These are phyloP conservation scores for Umbellularia californica DNA, from an alignment of 164 flowering plant genomes.

Conservation along the genomic window DNA sequence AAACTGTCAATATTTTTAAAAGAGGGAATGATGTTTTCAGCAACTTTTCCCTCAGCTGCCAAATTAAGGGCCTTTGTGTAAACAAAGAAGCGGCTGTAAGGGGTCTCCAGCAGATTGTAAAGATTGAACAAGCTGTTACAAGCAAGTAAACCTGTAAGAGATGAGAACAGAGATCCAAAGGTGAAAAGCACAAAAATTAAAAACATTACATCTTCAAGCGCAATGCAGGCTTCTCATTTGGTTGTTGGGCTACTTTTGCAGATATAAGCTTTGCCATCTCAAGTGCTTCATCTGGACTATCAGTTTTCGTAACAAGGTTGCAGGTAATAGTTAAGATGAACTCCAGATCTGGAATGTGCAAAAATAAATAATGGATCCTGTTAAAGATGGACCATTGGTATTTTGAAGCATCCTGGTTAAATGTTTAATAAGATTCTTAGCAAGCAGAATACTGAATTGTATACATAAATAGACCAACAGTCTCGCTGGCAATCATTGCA, in stretches of 20 bases:
- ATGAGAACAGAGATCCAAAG: neutral
- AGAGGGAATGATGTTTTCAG: slow-evolving; percentile 71
- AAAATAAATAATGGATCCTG: neutral
- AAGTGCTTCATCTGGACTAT: slow-evolving; percentile 58
- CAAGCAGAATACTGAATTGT: neutral
- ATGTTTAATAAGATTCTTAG: neutral
- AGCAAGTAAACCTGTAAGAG: slow-evolving; percentile 8
- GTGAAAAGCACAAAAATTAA: neutral
- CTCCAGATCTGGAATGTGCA: slow-evolving; percentile 61
- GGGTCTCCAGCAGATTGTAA: slow-evolving; percentile 77
- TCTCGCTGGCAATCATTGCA: neutral
- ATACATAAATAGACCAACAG: neutral
- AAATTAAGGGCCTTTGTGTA: slow-evolving; percentile 76
- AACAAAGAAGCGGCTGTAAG: slow-evolving; percentile 71
- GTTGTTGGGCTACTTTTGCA: slow-evolving; percentile 57
- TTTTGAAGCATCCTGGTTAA: neutral
- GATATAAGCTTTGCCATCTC: slow-evolving; percentile 83
- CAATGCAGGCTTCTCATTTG: slow-evolving; percentile 78
- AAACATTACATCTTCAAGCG: slow-evolving; percentile 83
- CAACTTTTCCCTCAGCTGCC: slow-evolving; percentile 72
- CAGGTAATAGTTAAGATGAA: slow-evolving; percentile 79
- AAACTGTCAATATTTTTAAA: slow-evolving; percentile 79
- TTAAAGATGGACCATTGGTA: neutral
- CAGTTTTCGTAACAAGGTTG: slow-evolving; percentile 76
- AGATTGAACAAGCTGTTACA: slow-evolving; percentile 80